phyloP scores from a whole-genome alignment of 2,329 filamentous ascomycete species.

The Huntiella decipiens region DNA sequence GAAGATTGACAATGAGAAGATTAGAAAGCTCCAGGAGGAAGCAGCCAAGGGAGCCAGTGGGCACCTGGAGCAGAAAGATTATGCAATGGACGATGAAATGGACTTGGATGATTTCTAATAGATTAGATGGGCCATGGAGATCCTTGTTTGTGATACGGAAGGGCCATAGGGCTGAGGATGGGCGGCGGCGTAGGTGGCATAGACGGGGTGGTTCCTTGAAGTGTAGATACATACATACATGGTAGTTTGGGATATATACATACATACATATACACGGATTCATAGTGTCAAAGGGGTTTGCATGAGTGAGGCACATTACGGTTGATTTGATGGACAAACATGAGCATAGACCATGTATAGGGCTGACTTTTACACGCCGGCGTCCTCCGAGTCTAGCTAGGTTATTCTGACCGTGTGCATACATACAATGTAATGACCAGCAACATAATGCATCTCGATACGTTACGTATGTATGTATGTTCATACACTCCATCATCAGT shows the following conservation, averaged over 20 bases:
- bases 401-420: too few relatives aligned
- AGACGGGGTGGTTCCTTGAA: background rate
- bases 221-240: background rate
- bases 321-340: too few relatives aligned
- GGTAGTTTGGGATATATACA: background rate
- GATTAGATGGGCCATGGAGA: background rate
- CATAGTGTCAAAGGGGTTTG: too few relatives aligned
- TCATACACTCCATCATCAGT: too few relatives aligned
- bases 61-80: conserved; percentile 22
- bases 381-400: too few relatives aligned
- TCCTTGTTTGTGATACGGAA: background rate
- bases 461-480: too few relatives aligned
- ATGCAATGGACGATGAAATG: conserved; percentile 32
- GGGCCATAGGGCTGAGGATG: background rate
- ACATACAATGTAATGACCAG: too few relatives aligned
- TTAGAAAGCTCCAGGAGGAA: conserved; percentile 38
- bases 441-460: too few relatives aligned
- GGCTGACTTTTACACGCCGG: too few relatives aligned
- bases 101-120: conserved; percentile 22
- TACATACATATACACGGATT: background rate
- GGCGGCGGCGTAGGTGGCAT: background rate
- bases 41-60: conserved; percentile 14
- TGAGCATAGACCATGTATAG: too few relatives aligned
- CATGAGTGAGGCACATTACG: too few relatives aligned
- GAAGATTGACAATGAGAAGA: conserved; percentile 50